Evolutionary conservation across 192 early-diverging fungal genomes (phyloP).

Genomic region (Chytriomyces sp.): DNA sequence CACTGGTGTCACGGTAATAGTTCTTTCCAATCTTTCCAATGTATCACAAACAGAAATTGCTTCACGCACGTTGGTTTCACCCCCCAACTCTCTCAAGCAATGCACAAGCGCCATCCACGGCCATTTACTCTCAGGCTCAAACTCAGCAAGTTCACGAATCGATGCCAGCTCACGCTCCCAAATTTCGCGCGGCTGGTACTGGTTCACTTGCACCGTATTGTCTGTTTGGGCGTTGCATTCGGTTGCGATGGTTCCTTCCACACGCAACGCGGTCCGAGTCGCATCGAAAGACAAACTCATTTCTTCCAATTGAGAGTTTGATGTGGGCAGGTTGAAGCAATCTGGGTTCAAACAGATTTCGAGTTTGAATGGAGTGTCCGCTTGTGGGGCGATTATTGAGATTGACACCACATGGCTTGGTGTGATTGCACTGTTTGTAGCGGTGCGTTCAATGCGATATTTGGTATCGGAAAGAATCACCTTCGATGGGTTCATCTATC

Average conservation of each 20-base stretch:
- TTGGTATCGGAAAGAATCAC: too few species aligned
- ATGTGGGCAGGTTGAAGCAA: background rate
- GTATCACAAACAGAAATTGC: slow-evolving; percentile 43
- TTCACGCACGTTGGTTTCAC: slow-evolving; percentile 48
- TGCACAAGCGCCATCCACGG: slow-evolving; percentile 64
- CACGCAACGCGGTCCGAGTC: background rate
- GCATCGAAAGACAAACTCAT: background rate
- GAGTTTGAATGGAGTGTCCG: background rate
- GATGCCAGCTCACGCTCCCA: slow-evolving; percentile 64
- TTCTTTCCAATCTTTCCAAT: slow-evolving; percentile 56
- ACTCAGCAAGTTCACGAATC: slow-evolving; percentile 71
- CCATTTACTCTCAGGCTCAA: slow-evolving; percentile 86
- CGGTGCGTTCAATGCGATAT: too few species aligned
- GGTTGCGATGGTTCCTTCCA: background rate
- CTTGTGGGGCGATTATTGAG: background rate
- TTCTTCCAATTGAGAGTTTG: background rate
- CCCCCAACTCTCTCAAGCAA: slow-evolving; percentile 54
- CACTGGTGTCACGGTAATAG: slow-evolving; percentile 52
- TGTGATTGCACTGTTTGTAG: too few species aligned
- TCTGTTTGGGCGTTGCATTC: background rate
- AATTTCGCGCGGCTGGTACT: slow-evolving; percentile 37
- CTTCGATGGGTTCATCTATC: too few species aligned
- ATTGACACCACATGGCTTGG: too few species aligned
- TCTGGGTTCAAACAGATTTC: background rate
- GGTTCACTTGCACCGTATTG: background rate